These are phyloP conservation scores for Melampsora americana DNA, from an alignment of 1,284 basidiomycete species.

Conservation along the genomic window DNA sequence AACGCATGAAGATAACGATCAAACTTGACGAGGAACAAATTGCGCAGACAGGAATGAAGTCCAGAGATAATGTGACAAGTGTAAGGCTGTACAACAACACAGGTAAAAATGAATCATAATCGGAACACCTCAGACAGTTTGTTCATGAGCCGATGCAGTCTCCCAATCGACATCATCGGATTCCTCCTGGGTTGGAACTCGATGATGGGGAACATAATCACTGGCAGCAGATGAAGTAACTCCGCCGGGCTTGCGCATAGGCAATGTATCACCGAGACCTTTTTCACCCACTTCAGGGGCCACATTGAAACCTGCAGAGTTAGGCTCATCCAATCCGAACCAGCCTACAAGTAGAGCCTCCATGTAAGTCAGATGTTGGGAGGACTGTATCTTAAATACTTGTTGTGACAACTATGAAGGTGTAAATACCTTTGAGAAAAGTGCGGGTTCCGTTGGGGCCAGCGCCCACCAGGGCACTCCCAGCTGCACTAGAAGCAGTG, in stretches of 20 bases:
- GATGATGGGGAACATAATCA: slow-evolving; percentile 27
- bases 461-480: slow-evolving; percentile 17
- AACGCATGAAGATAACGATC: too few relatives aligned
- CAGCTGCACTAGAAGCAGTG: neutral
- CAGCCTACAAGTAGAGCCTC: slow-evolving; percentile 3
- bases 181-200: slow-evolving; percentile 10
- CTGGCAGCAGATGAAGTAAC: neutral
- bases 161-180: slow-evolving; percentile 37
- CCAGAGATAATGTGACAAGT: too few relatives aligned
- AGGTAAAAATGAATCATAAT: too few relatives aligned
- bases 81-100: too few relatives aligned
- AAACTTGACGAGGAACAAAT: too few relatives aligned
- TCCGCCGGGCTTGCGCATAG: slow-evolving; percentile 21
- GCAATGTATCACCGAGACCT: slow-evolving; percentile 17
- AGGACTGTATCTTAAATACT: too few relatives aligned
- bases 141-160: slow-evolving; percentile 8
- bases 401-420: too few relatives aligned
- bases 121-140: too few relatives aligned
- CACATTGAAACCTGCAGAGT: slow-evolving; percentile 19
- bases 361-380: neutral
- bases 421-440: slow-evolving; percentile 27
- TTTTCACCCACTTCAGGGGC: slow-evolving; percentile 21
- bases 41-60: too few relatives aligned
- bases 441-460: slow-evolving; percentile 39
- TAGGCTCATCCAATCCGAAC: slow-evolving; percentile 42